Evolutionary conservation across 805 yeast species (phyloP), one percentile per base, ranked within the genome.

Genomic region (Yarrowia deformans): DNA sequence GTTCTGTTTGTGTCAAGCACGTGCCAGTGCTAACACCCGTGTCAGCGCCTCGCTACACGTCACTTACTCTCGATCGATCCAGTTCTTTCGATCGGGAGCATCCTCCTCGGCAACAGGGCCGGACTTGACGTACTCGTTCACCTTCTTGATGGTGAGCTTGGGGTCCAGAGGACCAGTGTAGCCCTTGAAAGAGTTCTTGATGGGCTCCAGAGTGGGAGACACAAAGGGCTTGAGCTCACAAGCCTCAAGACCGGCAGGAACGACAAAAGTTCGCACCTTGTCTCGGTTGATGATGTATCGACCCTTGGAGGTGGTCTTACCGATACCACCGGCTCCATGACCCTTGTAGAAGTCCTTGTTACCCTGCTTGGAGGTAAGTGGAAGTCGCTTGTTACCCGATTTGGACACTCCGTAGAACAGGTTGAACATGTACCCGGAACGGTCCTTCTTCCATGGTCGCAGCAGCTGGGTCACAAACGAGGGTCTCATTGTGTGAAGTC

Each of bases 341-440:
- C 99, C 99, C 79, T 95, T 95, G 81, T 95, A 95, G 81, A 84
- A 90, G 74, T 90, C 89, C 82, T 93, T 93, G 80, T 95, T 94
- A 75, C 99, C 98, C 77, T 91, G 92, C 75, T 95, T 95, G 29
- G 97, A 89, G 29, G 97, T 90, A 74, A 94, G 81, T 6, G 97
- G 85, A 76, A 79, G 77, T 70, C 97, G 88, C 78, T 89, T 91
- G 72, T 91, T 88, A 69, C 98, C 98, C 9, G 88, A 77, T 76
- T 90, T 93, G 16, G 89, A 81, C 34, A 81, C 74, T 60, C 97
- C 97, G 77, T 93, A 93, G 82, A 90, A 93, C 23, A 91, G 83
- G 50, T 66, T 50, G 56, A 29, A 37, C 48, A 63, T 48, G 50
- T 91, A 86, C 18, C 97, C 97, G 74, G 92, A 95, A 73, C 85